Evolutionary conservation across 2,329 filamentous ascomycete species (phyloP), one percentile per base, ranked within the genome.

Genomic region (Magnaporthiopsis incrustans): DNA sequence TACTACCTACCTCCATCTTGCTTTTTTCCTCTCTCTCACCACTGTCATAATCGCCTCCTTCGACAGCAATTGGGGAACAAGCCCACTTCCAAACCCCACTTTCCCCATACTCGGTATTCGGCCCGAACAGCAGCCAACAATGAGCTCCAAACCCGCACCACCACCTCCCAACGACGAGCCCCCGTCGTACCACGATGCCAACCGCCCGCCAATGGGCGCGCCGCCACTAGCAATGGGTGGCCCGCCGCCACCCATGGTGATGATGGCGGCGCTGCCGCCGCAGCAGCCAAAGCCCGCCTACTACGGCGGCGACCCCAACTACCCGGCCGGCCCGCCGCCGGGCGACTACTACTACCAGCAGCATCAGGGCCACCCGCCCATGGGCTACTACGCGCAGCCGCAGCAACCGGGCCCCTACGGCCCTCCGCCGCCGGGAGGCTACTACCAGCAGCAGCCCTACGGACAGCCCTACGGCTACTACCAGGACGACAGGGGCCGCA

Each of bases 271-370:
- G 38, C 15, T 15, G 8, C 38, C 38, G 38, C 38, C 18, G 15
- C 38, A 50, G 38, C 38, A 50, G 38, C 38, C 38, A 8, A 50
- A 50, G 38, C 38, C 38, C 38, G 77, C 75, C 22, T 81, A 81
- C 69, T 73, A 79, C 67, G 26, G 61, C 63, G 63, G 67, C 70
- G 30, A 30, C 12, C 72, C 71, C n/a, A 74, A 75, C 66, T 73
- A 71, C 25, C 72, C 72, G 59, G 76, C 77, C 67, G 73, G 73
- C 33, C 67, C 65, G n/a, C 69, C 66, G 50, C 74, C 71, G 33
- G 76, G 74, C 38, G 69, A 70, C 63, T 73, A 75, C 60, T 73
- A 73, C 22, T 75, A 73, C 27, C 75, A 73, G 50, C 75, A 76
- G 56, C 76, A 74, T 58, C 63, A 66, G 38, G 38, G 38, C 38